Base-by-base conservation (phyloP, 768 basidiomycete species). In the Psilocybe cyanescens region DNA sequence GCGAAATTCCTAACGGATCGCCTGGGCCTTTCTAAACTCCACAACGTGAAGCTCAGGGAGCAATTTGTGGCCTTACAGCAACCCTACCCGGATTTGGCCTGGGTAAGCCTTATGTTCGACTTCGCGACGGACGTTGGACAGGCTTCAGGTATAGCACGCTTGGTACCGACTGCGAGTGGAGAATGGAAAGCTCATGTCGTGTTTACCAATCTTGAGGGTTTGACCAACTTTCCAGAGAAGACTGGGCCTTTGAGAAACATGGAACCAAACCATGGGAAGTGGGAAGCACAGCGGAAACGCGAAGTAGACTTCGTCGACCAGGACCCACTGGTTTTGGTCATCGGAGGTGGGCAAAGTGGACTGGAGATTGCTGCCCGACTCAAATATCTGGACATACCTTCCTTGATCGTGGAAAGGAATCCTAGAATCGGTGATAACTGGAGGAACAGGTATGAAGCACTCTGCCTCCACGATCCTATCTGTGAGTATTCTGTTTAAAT, bases 281-380 rank as follows among this genome's bases (percentile, higher is more conserved):
- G 86, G 86, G 73, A 76, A 47, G 75, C 78, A 31, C 71, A 74
- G 52, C 74, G 84, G 8, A 68, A 69, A 17, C 69, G 65, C 28
- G 77, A 83, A 57, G 61, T 64, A 8, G 79, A 83, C 30, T 87
- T 86, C 62, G 68, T 69, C 8, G 78, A 82, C 28, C 68, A 65
- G 6, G 78, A 81, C 39, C 88, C 88, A 0, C 76, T 77, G 0
- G 88, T 86, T 3, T 66, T 89, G 11, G 69, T 89, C 45, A 72
- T 87, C n/a, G 85, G 86, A 16, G 76, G 59, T 1, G 86, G 85
- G 3, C 87, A 88, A 48, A 80, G 79, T 57, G 88, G 86, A 1
- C 70, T 91, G 11, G 81, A 80, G 35, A 64, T 83, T 11, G 85
- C 86, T 1, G 86, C 86, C 11, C 75, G 86, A 24, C 72, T 89